Percentiles rank a stretch among this genome's conserved stretches.
phyloP scores from a whole-genome alignment of 768 basidiomycete species.

The Coprinopsis marcescibilis region DNA sequence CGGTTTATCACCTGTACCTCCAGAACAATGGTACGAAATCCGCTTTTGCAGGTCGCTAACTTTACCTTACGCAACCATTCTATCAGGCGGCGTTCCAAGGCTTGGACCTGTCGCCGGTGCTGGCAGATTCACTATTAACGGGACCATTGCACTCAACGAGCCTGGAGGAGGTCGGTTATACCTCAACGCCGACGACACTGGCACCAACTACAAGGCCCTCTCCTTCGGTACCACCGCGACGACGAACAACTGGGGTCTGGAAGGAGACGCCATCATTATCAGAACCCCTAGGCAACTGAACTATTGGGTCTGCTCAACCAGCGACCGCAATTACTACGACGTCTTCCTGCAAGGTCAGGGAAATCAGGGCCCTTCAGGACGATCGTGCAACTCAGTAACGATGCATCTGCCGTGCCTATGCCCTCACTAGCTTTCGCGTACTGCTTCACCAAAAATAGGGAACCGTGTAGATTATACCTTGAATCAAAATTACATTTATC shows the following conservation, averaged over 20 bases:
- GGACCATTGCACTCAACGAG: constrained; percentile 39
- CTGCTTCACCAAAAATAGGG: background rate
- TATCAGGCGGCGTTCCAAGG: constrained; percentile 38
- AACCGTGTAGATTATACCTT: no score
- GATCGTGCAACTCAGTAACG: constrained; percentile 32
- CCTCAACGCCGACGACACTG: constrained; percentile 41
- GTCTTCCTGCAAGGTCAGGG: constrained; percentile 43
- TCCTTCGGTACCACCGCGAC: constrained; percentile 39
- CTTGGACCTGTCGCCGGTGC: constrained; percentile 48
- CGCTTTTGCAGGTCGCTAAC: background rate
- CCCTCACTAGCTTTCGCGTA: constrained; percentile 13
- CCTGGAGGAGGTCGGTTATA: constrained; percentile 37
- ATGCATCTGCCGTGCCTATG: constrained; percentile 42
- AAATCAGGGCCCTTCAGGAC: constrained; percentile 39
- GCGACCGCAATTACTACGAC: constrained; percentile 33
- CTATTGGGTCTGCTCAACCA: constrained; percentile 47
- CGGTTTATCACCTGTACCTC: constrained; percentile 53
- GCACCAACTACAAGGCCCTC: constrained; percentile 43
- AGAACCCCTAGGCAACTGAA: constrained; percentile 46
- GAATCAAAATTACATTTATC: no score
- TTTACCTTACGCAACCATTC: background rate
- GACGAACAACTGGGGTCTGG: constrained; percentile 51
- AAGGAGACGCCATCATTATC: constrained; percentile 56
- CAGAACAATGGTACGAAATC: constrained; percentile 37
- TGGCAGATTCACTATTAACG: constrained; percentile 45